Conservation (phyloP, 2,329 filamentous ascomycete genomes). For the Sporothrix pseudoabietina region DNA sequence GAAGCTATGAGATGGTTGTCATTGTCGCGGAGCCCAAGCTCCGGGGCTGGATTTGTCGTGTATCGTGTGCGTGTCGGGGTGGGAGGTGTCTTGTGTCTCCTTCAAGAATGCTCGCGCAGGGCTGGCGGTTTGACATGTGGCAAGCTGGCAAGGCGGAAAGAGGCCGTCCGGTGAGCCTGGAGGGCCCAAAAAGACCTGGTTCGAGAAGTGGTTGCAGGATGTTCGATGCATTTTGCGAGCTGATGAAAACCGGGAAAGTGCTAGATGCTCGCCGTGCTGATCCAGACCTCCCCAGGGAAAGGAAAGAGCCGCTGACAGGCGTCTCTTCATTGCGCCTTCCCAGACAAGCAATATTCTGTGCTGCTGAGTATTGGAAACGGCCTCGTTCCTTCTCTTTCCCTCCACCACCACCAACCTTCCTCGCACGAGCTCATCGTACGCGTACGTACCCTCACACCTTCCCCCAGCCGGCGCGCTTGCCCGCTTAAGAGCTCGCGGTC, state of each 20-base stretch:
- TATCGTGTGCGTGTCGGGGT: neutral
- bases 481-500: neutral
- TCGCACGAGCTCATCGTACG: neutral
- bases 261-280: neutral
- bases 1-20: neutral
- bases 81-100: neutral
- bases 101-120: neutral
- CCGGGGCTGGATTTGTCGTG: neutral
- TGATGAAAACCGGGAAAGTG: neutral
- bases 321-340: neutral
- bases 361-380: neutral
- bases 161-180: neutral
- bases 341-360: neutral
- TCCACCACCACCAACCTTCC: neutral
- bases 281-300: neutral
- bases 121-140: neutral
- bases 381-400: conserved; percentile 15
- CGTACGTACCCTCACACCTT: neutral
- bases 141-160: conserved; percentile 19
- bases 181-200: neutral
- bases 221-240: neutral
- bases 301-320: neutral
- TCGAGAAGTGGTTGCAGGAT: neutral
- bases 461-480: neutral
- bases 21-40: neutral